A percentile compares a stretch with the other conserved stretches of the same genome.
Conservation (phyloP, 805 yeast genomes). For the Candida krabiensis region DNA sequence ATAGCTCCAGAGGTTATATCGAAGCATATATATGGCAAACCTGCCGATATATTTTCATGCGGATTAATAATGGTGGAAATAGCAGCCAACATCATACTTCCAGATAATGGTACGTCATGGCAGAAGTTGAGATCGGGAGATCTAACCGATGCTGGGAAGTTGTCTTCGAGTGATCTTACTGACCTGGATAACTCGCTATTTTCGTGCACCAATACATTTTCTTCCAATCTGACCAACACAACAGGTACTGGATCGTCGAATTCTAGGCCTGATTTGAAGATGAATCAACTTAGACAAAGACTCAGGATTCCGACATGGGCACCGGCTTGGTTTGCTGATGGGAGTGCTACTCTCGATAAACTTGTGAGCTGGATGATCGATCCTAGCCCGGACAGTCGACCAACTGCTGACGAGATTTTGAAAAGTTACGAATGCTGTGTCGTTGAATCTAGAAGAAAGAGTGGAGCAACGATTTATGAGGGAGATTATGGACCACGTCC, state of each 20-base stretch:
- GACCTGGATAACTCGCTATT: slow-evolving; percentile 27
- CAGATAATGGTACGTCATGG: slow-evolving; percentile 97
- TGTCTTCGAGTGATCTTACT: slow-evolving; percentile 68
- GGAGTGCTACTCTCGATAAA: slow-evolving; percentile 68
- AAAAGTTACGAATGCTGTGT: slow-evolving; percentile 69
- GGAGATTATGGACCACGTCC: slow-evolving; percentile 92
- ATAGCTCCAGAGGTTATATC: slow-evolving; percentile 95
- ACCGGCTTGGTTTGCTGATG: slow-evolving; percentile 78
- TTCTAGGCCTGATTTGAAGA: slow-evolving; percentile 7
- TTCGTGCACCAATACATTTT: slow-evolving; percentile 18
- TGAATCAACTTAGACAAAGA: slow-evolving; percentile 14
- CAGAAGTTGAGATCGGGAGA: slow-evolving; percentile 94
- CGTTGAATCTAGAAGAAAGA: slow-evolving; percentile 77
- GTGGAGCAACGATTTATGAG: slow-evolving; percentile 93
- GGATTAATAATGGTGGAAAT: slow-evolving; percentile 92
- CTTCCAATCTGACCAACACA: slow-evolving; percentile 21
- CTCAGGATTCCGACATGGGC: slow-evolving; percentile 72
- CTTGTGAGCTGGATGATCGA: slow-evolving; percentile 86
- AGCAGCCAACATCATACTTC: slow-evolving; percentile 92
- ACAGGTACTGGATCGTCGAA: slow-evolving; percentile 9
- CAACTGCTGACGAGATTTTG: slow-evolving; percentile 75
- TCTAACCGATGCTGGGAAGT: slow-evolving; percentile 87
- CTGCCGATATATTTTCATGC: slow-evolving; percentile 93
- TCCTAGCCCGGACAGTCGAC: slow-evolving; percentile 78
- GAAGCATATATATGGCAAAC: slow-evolving; percentile 77